Conservation (phyloP, 179 eudicot genomes). For the Patellifolia procumbens region DNA sequence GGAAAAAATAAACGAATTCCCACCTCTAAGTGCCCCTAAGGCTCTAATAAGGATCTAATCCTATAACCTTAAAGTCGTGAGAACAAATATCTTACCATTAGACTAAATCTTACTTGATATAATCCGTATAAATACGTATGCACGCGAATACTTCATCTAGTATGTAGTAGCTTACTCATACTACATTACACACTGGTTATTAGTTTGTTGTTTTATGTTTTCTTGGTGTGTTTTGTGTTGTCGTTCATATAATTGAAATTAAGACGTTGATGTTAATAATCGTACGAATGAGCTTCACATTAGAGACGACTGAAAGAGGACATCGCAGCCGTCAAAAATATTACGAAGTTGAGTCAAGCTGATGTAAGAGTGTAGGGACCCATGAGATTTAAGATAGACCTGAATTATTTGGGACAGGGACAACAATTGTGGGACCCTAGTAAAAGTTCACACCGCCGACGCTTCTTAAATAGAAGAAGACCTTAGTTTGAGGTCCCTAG, state of each 20-base stretch:
- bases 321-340: constrained; percentile 32
- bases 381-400: constrained; percentile 10
- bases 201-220: not conserved
- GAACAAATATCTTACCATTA: too few relatives aligned
- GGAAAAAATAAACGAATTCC: too few relatives aligned
- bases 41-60: too few relatives aligned
- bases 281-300: constrained; percentile 26
- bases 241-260: too few relatives aligned
- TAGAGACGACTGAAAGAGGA: constrained; percentile 3
- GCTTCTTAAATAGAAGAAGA: constrained; percentile 26
- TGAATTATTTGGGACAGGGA: constrained; percentile 30
- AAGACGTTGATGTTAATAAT: not conserved
- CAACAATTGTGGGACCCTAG: constrained; percentile 17
- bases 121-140: too few relatives aligned
- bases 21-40: too few relatives aligned
- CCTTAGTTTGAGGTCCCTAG: constrained; percentile 32
- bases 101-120: too few relatives aligned
- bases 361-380: constrained; percentile 17
- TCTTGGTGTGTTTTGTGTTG: not conserved
- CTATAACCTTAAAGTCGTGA: too few relatives aligned
- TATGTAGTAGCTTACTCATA: too few relatives aligned
- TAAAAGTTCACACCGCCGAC: constrained; percentile 40
- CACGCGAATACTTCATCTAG: too few relatives aligned
- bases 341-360: constrained; percentile 11
- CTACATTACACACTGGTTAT: too few relatives aligned